Base-by-base conservation (phyloP, 2,329 filamentous ascomycete species). In the Huntiella moniliformis region DNA sequence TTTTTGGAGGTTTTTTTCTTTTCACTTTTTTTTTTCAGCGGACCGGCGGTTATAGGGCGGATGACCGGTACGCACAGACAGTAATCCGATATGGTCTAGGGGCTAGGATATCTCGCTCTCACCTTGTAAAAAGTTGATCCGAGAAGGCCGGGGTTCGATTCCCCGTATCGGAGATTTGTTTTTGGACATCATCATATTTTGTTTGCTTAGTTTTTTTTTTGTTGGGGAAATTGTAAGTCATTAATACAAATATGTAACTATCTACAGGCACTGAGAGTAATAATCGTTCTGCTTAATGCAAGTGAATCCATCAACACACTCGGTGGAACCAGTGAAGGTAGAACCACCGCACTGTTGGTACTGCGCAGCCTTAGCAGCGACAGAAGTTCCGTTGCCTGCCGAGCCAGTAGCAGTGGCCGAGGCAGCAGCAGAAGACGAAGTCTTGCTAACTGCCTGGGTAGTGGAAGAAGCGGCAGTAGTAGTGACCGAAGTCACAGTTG, bases 261-360 rank as follows among this genome's bases (percentile, higher is more conserved):
- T 47, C 55, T 56, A 66, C 48, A 63, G 47, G 52, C 64, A 67
- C 53, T 67, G 63, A 12, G 46, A 60, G 56, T 65, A 67, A 51
- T 53, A 66, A 38, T 56, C 55, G 54, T 66, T 67, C 45, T 55
- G 33, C 42, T 54, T 56, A 36, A 52, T 56, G 56, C 63, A 67
- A 13, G 56, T 63, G 31, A 47, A 59, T 10, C 58, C 58, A 13
- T 55, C 52, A 18, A 49, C 56, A 51, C 64, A 67, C 4, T 46
- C 51, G 2, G 56, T 63, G 34, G 59, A 54, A 16, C 64, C 63
- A 11, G 41, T 56, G 50, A 53, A 66, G 31, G 54, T 56, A 39
- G 13, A 49, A 4, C 63, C 62, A 15, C 61, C 63, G 38, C 63
- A 66, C 52, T 64, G 61, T 4, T 55, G 60, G 42, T 54, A 65